Conservation (phyloP, 768 basidiomycete genomes). For the Boletus subcaerulescens region DNA sequence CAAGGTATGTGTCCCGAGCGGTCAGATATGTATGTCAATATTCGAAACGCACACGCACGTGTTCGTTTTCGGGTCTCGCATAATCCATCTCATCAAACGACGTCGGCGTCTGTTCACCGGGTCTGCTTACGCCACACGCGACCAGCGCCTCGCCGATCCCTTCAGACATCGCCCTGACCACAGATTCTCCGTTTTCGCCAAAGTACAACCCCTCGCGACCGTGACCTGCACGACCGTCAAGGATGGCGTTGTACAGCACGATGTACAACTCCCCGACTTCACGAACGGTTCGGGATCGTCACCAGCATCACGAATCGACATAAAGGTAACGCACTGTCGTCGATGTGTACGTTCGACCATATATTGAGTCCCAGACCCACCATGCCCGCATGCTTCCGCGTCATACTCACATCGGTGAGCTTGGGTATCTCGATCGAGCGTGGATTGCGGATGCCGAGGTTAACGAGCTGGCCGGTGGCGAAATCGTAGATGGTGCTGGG, state of each 20-base stretch:
- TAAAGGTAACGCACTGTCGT: constrained; percentile 31
- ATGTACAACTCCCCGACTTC: constrained; percentile 39
- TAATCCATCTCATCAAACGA: constrained; percentile 35
- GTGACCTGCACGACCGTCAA: constrained; percentile 8
- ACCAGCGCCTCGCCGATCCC: constrained; percentile 33
- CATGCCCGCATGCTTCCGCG: constrained; percentile 50
- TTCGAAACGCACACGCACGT: neutral
- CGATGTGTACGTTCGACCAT: constrained; percentile 59
- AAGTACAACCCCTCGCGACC: constrained; percentile 49
- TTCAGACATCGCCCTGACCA: constrained; percentile 38
- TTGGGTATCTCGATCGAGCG: constrained; percentile 53
- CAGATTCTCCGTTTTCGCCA: constrained; percentile 47
- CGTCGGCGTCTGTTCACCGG: constrained; percentile 30
- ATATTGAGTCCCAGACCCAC: constrained; percentile 55
- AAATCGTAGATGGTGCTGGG: constrained; percentile 60
- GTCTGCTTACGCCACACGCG: neutral
- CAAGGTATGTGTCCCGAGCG: no score
- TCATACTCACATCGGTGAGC: constrained; percentile 42
- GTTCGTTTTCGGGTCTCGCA: neutral
- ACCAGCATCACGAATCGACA: neutral
- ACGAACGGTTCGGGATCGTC: neutral
- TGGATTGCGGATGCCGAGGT: constrained; percentile 40
- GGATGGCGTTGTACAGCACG: constrained; percentile 36
- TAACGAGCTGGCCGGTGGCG: constrained; percentile 43
- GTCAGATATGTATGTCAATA: no score